phyloP scores from a whole-genome alignment of 2,329 filamentous ascomycete species.

The Aspergillus pseudoterreus region DNA sequence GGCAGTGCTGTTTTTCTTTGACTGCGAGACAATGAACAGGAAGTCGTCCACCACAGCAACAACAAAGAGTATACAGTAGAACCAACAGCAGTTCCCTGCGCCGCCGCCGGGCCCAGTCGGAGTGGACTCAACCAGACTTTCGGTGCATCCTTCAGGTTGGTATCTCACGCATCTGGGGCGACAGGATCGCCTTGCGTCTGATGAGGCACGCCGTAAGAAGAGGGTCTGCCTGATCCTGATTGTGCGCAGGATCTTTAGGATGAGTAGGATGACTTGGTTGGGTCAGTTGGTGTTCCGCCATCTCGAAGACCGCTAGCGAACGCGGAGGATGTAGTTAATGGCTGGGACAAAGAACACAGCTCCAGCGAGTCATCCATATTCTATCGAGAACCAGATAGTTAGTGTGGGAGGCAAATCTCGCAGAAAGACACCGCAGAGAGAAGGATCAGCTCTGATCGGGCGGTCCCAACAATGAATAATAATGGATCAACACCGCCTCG shows the following conservation, averaged over 20 bases:
- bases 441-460: neutral
- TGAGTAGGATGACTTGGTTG: too few relatives aligned
- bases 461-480: neutral
- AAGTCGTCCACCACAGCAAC: neutral
- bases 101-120: neutral
- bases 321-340: too few relatives aligned
- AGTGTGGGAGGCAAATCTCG: neutral
- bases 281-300: too few relatives aligned
- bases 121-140: constrained; percentile 1
- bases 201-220: neutral
- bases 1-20: constrained; percentile 1
- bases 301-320: too few relatives aligned
- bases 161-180: neutral
- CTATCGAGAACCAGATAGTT: too few relatives aligned
- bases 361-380: too few relatives aligned
- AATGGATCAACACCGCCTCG: constrained; percentile 1
- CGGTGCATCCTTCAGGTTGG: neutral
- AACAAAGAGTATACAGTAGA: neutral
- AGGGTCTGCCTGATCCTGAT: too few relatives aligned
- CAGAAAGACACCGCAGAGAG: neutral
- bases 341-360: too few relatives aligned
- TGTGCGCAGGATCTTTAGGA: too few relatives aligned
- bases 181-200: neutral
- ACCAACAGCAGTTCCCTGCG: neutral
- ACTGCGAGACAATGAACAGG: neutral